Percentiles rank a stretch among this genome's conserved stretches.
phyloP scores from a whole-genome alignment of 2,329 filamentous ascomycete genomes.

The Gnomoniopsis sp. region DNA sequence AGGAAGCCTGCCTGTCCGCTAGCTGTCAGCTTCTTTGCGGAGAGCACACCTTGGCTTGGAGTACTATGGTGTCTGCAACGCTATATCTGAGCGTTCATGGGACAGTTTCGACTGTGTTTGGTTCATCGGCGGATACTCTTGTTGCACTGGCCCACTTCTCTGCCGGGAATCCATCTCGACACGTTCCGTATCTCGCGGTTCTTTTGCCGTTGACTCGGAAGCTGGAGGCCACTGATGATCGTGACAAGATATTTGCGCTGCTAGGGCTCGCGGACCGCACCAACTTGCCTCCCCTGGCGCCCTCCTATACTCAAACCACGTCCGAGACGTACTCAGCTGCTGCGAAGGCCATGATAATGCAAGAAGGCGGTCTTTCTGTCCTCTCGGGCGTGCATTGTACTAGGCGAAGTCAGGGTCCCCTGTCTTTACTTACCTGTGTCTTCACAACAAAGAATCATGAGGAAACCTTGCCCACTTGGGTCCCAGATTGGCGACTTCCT shows the following conservation, averaged over 20 bases:
- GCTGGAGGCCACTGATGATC: neutral
- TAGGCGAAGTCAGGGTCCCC: neutral
- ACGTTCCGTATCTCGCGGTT: neutral
- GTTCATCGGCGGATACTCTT: neutral
- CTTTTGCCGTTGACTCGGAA: neutral
- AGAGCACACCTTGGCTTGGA: neutral
- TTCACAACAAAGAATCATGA: neutral
- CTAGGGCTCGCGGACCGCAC: neutral
- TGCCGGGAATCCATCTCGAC: neutral
- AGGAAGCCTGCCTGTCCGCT: neutral
- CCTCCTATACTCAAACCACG: neutral
- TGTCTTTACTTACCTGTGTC: neutral
- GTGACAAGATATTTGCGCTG: neutral
- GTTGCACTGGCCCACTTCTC: neutral
- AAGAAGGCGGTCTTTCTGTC: neutral
- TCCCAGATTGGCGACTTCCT: neutral
- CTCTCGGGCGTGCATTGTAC: neutral
- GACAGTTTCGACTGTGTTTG: neutral
- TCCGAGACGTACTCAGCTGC: neutral
- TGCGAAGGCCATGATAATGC: neutral
- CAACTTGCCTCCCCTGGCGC: neutral
- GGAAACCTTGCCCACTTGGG: neutral
- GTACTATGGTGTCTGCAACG: neutral
- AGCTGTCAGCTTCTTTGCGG: neutral
- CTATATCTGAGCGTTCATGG: neutral